Evolutionary conservation across 1,284 basidiomycete genomes (phyloP).

Genomic region (Irpex sp.): DNA sequence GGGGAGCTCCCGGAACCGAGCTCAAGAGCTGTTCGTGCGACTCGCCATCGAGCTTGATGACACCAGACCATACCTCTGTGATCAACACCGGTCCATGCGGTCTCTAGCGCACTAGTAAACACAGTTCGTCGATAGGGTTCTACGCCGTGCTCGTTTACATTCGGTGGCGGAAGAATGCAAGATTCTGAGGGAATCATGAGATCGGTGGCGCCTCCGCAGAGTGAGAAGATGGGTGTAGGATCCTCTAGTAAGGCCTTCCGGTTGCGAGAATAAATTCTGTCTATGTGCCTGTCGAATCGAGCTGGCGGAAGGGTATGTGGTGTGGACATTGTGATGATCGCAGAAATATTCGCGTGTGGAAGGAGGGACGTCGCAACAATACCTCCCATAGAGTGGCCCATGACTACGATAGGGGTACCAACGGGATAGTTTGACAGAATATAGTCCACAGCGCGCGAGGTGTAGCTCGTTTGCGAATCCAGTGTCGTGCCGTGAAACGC

Average conservation of each 20-base stretch:
- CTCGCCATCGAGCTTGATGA: conserved; percentile 89
- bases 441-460: conserved; percentile 69
- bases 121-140: conserved; percentile 61
- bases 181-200: conserved; percentile 92
- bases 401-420: conserved; percentile 63
- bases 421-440: conserved; percentile 76
- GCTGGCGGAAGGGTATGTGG: conserved; percentile 89
- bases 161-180: conserved; percentile 60
- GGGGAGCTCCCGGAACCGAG: conserved; percentile 40
- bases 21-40: conserved; percentile 79
- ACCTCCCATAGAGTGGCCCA: conserved; percentile 99
- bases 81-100: conserved; percentile 92
- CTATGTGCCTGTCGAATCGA: conserved; percentile 80
- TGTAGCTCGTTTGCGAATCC: conserved; percentile 78
- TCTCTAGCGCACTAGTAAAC: conserved; percentile 85
- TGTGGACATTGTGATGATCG: conserved; percentile 92
- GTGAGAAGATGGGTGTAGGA: conserved; percentile 70
- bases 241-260: conserved; percentile 33
- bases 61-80: conserved; percentile 99
- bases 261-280: conserved; percentile 63
- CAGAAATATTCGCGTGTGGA: conserved; percentile 61
- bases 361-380: conserved; percentile 80
- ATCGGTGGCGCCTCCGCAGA: conserved; percentile 93
- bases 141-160: conserved; percentile 14
- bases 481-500: conserved; percentile 93